phyloP scores from a whole-genome alignment of 192 early-diverging fungal genomes.

The Entophlyctis luteolus region DNA sequence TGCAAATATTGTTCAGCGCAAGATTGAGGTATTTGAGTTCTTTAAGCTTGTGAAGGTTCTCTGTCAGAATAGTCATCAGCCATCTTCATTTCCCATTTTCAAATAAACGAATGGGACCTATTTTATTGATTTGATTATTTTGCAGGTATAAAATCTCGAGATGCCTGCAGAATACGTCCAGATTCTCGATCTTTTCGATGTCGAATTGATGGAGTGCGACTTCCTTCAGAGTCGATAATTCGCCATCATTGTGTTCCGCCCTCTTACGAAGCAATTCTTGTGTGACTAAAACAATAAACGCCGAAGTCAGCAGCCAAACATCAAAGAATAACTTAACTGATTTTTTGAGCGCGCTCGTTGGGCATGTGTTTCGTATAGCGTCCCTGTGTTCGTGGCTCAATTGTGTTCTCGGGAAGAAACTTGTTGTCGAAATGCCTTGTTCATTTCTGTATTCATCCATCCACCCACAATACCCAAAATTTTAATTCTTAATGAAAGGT shows the following conservation, averaged over 20 bases:
- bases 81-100: not conserved
- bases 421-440: too few relatives aligned
- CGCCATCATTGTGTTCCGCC: constrained; percentile 61
- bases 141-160: constrained; percentile 57
- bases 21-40: constrained; percentile 55
- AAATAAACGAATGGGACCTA: constrained; percentile 35
- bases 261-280: constrained; percentile 47
- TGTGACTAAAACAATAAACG: not conserved
- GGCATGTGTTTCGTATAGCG: too few relatives aligned
- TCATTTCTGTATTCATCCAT: too few relatives aligned
- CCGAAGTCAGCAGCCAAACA: too few relatives aligned
- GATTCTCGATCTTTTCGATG: constrained; percentile 61
- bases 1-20: constrained; percentile 55
- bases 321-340: not conserved
- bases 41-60: constrained; percentile 57
- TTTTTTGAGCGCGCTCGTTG: constrained; percentile 14
- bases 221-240: constrained; percentile 52
- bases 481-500: too few relatives aligned
- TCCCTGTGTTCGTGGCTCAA: too few relatives aligned
- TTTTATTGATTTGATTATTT: constrained; percentile 57
- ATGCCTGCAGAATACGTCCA: constrained; percentile 56
- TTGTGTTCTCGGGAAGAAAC: too few relatives aligned
- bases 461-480: too few relatives aligned
- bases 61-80: constrained; percentile 18
- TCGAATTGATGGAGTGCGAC: constrained; percentile 61